phyloP scores from a whole-genome alignment of 2,329 filamentous ascomycete species.

The Penicillium sp. region DNA sequence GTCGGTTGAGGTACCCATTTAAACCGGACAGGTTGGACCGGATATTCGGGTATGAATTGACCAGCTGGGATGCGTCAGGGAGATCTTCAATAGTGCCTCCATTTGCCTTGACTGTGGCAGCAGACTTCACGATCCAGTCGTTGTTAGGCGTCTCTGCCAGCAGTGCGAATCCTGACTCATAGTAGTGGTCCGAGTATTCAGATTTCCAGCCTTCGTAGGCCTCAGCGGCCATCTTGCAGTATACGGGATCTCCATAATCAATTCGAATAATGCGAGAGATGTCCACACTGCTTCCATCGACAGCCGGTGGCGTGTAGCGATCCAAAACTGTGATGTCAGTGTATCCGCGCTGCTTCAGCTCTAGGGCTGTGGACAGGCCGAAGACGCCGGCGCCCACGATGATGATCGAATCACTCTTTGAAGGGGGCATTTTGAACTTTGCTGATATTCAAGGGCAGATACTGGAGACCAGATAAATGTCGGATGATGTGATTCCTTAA shows the following conservation, averaged over 20 bases:
- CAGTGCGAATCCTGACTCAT: constrained; percentile 35
- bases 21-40: constrained; percentile 66
- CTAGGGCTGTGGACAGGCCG: constrained; percentile 56
- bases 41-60: constrained; percentile 30
- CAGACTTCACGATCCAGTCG: constrained; percentile 30
- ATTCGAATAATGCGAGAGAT: constrained; percentile 63
- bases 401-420: constrained; percentile 56
- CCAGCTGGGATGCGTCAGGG: constrained; percentile 37
- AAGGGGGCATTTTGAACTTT: constrained; percentile 26
- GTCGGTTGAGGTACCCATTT: constrained; percentile 64
- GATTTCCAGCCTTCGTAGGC: constrained; percentile 69
- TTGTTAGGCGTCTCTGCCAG: constrained; percentile 31
- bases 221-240: constrained; percentile 70
- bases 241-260: constrained; percentile 79
- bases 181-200: constrained; percentile 41
- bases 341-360: constrained; percentile 63
- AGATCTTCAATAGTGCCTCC: constrained; percentile 46
- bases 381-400: constrained; percentile 11
- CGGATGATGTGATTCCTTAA: neutral
- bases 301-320: constrained; percentile 57
- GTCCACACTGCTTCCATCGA: constrained; percentile 60
- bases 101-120: constrained; percentile 41
- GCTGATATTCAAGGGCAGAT: neutral
- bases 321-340: constrained; percentile 61
- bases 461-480: neutral